Base-by-base conservation (phyloP, 257 asterid genomes). In the Primulina huaijiensis region DNA sequence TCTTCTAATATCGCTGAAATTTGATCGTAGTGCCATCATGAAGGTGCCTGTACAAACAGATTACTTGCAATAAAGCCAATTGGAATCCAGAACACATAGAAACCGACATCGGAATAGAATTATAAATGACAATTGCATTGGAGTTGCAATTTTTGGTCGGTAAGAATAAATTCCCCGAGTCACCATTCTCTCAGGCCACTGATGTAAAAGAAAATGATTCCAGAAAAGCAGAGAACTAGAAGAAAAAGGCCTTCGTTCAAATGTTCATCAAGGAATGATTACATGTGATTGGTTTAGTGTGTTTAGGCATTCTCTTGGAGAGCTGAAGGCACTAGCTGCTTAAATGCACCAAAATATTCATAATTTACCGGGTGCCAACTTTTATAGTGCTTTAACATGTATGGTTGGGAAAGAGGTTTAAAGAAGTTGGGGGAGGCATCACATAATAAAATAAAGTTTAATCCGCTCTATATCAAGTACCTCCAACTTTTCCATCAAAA, bases 401-500 rank as follows among this genome's bases (percentile, higher is more conserved):
- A 12, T 43, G 53, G 6, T 43, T 4, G 17, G 53, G 53, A 43
- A 43, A 12, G 2, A 11, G 53, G 14, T 38, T 38, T 10, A 14
- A 11, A 10, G 16, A 38, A 38, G 0, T 2, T 9, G 50, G 50
- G 50, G 50, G 19, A 43, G 56, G 55, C 35, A 68, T 67, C 62
- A 29, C 67, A 56, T 8, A 10, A 68, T 7, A 11, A 33, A 66
- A 23, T 34, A 34, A n/a, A 62, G 10, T 71, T 72, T 34, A 60
- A 62, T 27, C 23, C 6, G 23, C 17, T n/a, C 64, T 30, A 69
- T 29, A 37, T 33, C 38, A 79, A 71, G 27, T 86, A 89, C 99
- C 96, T 88, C 92, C 97, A 82, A 94, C 93, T 81, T 85, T 89
- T 75, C 97, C 97, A 82, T 94, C 95, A 75, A 91, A 91, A 76